Evolutionary conservation across 768 basidiomycete species (phyloP).

Genomic region (Galerina sulciceps): DNA sequence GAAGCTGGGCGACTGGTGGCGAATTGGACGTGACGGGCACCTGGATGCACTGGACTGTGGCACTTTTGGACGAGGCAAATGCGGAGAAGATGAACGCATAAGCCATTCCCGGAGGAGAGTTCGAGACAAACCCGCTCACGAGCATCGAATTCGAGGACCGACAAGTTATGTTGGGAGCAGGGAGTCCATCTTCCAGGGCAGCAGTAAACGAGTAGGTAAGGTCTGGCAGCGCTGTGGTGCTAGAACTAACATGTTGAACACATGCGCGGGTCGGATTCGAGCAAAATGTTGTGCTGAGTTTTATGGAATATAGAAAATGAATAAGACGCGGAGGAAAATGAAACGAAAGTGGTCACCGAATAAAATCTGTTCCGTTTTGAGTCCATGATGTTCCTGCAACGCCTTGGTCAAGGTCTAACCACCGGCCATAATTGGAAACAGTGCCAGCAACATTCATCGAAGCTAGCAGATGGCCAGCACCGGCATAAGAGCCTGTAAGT

Average conservation of each 20-base stretch:
- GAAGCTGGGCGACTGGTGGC: constrained; percentile 49
- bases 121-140: constrained; percentile 51
- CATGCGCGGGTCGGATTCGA: constrained; percentile 69
- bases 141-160: constrained; percentile 56
- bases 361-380: constrained; percentile 48
- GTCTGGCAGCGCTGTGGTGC: constrained; percentile 16
- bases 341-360: constrained; percentile 42
- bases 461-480: constrained; percentile 63
- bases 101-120: constrained; percentile 59
- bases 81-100: constrained; percentile 64
- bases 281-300: constrained; percentile 55
- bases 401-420: constrained; percentile 72
- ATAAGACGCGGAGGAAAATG: not conserved
- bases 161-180: constrained; percentile 65
- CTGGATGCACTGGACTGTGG: constrained; percentile 34
- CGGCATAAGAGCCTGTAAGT: constrained; percentile 66
- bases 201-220: constrained; percentile 55
- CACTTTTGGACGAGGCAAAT: constrained; percentile 36
- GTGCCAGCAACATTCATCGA: constrained; percentile 45
- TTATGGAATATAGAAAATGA: no score
- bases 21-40: constrained; percentile 31
- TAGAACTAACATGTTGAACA: constrained; percentile 52
- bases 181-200: constrained; percentile 48
- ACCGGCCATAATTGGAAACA: constrained; percentile 57
- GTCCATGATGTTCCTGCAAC: constrained; percentile 65